Base-by-base conservation (phyloP, 2,329 filamentous ascomycete species). In the Pseudonectria foliicola region DNA sequence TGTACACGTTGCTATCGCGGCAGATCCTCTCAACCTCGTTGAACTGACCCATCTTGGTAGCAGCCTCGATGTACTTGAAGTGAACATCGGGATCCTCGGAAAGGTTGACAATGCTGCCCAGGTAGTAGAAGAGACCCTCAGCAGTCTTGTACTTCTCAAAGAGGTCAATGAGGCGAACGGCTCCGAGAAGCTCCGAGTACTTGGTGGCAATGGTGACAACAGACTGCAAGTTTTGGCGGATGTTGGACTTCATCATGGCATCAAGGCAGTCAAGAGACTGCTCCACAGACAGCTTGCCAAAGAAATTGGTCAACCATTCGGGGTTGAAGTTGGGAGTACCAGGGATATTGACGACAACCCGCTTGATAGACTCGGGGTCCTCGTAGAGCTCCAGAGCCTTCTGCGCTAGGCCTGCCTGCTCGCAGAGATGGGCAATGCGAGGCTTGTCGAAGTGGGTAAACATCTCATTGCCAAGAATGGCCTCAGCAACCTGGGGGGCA, bases 51-150 rank as follows among this genome's bases (percentile, higher is more conserved):
- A 95, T 93, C 56, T 81, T 85, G 15, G 89, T 95, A 23, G 93
- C 92, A 37, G 92, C 88, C 66, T 98, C 90, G 40, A 98, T 95
- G 64, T 98, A 98, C 73, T 98, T 98, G 80, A 95, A 98, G 59
- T 92, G 85, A 21, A 98, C 92, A 57, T 98, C 92, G 14, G 84
- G 75, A 52, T 96, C 92, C 61, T 96, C 87, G 38, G 86, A 94
- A 31, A 98, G 71, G 60, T 98, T 98, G 63, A 98, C 90, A 50
- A 98, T 93, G 59, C 89, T 95, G 42, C 92, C 92, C 12, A 98
- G 79, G 66, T 95, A 98, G 70, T 95, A 95, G 75, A 92, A 98
- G 4, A 98, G 79, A 59, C 92, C 92, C 63, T 98, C 92, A 4
- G 87, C 82, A 25, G 92, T 96, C 63, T 92, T 89, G 69, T 96